Evolutionary conservation across 805 yeast genomes (phyloP), one percentile per base, ranked within the genome.

Genomic region (Middelhovenomyces tepae): DNA sequence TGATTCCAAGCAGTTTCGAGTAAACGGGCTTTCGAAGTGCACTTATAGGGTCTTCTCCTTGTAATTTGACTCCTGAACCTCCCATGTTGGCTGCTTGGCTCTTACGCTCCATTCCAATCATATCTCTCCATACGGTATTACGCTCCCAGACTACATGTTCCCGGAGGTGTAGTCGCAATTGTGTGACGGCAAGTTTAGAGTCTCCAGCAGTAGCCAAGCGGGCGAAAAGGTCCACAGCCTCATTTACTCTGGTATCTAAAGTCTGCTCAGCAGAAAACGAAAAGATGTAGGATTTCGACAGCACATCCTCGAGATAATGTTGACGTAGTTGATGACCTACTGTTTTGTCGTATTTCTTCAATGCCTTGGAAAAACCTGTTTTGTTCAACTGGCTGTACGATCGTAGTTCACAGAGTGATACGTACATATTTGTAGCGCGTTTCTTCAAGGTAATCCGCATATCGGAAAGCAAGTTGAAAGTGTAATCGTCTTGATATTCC

Each of bases 111-210:
- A 87, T 59, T 15, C 91, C 89, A 53, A 89, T 79, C 79, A 89
- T 78, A 56, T 89, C 96, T 53, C 91, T 78, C 98, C 98, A 89
- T 18, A 89, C 96, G 0, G 96, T 89, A 54, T 86, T 86, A 56
- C 98, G 71, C 59, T 89, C 97, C 93, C 95, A 89, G 13, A 87
- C 95, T 22, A 89, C 82, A 55, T 89, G 94, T 48, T 89, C 98
- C 43, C 96, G 68, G 43, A 89, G 59, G 60, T 73, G 69, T 38
- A 71, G 50, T 34, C 67, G 59, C 27, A 75, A 56, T 23, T 48
- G 48, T 56, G 67, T 73, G 34, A 60, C 62, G 1, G 87, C 81
- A 27, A 48, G 51, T 3, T 50, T 57, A 10, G 42, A 27, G 47
- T 64, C 43, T 38, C 59, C 39, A 54, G 69, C 50, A 44, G 67